A percentile compares a stretch with the other conserved stretches of the same genome.
phyloP scores from a whole-genome alignment of 2,329 filamentous ascomycete genomes.

The Hypomyces rosellus region DNA sequence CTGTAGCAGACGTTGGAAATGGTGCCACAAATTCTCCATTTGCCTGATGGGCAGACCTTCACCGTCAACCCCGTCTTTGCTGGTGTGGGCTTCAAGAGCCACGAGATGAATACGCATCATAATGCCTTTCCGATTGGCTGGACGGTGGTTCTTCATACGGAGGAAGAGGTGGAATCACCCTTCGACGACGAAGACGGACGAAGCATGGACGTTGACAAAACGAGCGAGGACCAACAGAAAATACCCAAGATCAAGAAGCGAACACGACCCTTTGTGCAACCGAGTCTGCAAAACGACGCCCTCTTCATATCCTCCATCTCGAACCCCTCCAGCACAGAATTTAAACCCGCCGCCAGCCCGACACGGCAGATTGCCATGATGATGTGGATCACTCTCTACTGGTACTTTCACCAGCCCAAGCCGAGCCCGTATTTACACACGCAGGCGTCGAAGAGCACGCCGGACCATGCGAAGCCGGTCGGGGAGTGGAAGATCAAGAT shows the following conservation, averaged over 20 bases:
- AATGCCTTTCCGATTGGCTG: slow-evolving; percentile 78
- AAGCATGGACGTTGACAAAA: background rate
- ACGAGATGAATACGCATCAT: slow-evolving; percentile 62
- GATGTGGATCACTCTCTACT: slow-evolving; percentile 89
- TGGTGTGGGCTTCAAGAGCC: slow-evolving; percentile 83
- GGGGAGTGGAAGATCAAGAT: slow-evolving; percentile 85
- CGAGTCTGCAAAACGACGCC: slow-evolving; percentile 72
- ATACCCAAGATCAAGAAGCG: slow-evolving; percentile 15
- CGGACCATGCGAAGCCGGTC: slow-evolving; percentile 62
- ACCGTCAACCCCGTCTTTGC: slow-evolving; percentile 81
- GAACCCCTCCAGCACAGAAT: slow-evolving; percentile 72
- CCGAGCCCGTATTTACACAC: slow-evolving; percentile 61
- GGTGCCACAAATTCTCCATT: slow-evolving; percentile 48
- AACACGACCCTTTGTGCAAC: slow-evolving; percentile 50
- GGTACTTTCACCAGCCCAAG: slow-evolving; percentile 90
- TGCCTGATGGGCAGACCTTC: slow-evolving; percentile 84
- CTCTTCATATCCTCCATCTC: slow-evolving; percentile 91
- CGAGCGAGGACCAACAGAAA: slow-evolving; percentile 6
- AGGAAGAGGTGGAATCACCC: slow-evolving; percentile 30
- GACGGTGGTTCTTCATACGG: slow-evolving; percentile 80
- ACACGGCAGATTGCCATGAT: slow-evolving; percentile 93
- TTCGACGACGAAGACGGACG: slow-evolving; percentile 8
- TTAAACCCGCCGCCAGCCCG: slow-evolving; percentile 71
- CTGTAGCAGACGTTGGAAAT: slow-evolving; percentile 18
- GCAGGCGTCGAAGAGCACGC: slow-evolving; percentile 58